A percentile compares a stretch with the other conserved stretches of the same genome.
Evolutionary conservation across 345 rosid species (phyloP).

Genomic region (Hirschfeldia incana): DNA sequence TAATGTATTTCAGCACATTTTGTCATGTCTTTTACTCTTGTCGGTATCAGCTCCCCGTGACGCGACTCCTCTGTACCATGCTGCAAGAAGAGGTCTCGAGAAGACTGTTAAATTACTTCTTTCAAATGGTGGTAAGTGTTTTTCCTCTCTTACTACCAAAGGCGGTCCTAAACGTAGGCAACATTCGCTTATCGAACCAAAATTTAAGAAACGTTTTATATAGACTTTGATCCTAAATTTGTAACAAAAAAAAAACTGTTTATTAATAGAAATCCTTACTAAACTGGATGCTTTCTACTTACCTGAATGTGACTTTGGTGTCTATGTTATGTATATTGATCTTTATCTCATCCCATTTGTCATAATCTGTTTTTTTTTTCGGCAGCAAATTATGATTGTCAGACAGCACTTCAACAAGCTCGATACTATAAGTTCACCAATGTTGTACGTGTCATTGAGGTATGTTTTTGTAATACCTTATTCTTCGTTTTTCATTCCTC

Average conservation of each 20-base stretch:
- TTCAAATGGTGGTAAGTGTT: constrained; percentile 64
- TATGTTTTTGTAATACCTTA: constrained; percentile 25
- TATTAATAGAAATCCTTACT: not conserved
- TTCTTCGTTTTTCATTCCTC: not conserved
- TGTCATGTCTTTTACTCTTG: not conserved
- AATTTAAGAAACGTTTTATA: not conserved
- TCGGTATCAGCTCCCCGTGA: constrained; percentile 61
- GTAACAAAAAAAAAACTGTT: too few relatives aligned
- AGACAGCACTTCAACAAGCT: constrained; percentile 81
- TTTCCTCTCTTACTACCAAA: not conserved
- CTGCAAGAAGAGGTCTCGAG: constrained; percentile 85
- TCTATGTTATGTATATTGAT: not conserved
- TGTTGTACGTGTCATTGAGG: constrained; percentile 91
- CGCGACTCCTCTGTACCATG: constrained; percentile 93
- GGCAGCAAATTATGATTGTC: constrained; percentile 88
- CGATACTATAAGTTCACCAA: constrained; percentile 62
- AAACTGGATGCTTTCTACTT: not conserved
- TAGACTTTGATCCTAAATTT: too few relatives aligned
- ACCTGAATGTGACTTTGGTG: not conserved
- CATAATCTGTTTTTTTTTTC: constrained; percentile 4
- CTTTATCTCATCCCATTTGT: not conserved
- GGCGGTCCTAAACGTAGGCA: not conserved
- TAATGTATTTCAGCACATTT: constrained; percentile 1
- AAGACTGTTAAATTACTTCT: constrained; percentile 78
- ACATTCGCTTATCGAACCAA: not conserved